Evolutionary conservation across 495 filamentous ascomycete genomes (phyloP), one percentile per base, ranked within the genome.

Genomic region (Mycothermus thermophilus): DNA sequence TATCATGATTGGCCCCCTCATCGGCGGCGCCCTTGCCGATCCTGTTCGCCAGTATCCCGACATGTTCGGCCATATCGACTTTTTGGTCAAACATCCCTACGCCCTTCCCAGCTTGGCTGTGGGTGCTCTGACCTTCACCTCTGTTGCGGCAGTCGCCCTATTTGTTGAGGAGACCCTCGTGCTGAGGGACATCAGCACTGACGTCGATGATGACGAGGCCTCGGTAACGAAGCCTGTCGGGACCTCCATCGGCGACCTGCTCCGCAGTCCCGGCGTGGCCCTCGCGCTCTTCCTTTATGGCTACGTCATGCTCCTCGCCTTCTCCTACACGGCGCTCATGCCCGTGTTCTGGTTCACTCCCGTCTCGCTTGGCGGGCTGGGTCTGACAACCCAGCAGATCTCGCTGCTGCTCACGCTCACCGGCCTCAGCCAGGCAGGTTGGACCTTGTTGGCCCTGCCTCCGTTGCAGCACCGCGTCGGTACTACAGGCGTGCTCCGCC

Each of bases 371-470:
- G 79, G 79, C 26, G 79, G 79, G 5, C 67, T 71, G 40, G 65
- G 65, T n/a, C 77, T 80, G 48, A 48, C 58, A 0, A 59, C 74
- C 0, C 30, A 62, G 0, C 64, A 72, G 25, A 81, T 80, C 33
- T 75, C 75, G 0, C 29, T 72, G 5, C 60, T 72, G 49, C 58
- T 83, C 50, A 71, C 58, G 6, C 33, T 72, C n/a, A 66, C 55
- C 3, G 79, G 78, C 11, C 47, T 69, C 11, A 54, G 68, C 5
- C 79, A 83, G 50, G 67, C 75, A 5, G 24, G 66, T 3, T 83
- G 78, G 78, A 64, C 77, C 3, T 60, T 83, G 0, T 21, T 78
- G 17, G 50, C 65, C 28, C 80, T 82, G 57, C 77, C 78, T 1
- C 60, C 61, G 0, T 41, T 83, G 3, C 74, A 80, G 34, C 44